Evolutionary conservation across 2,329 filamentous ascomycete genomes (phyloP).

Genomic region (Alternaria infectoria): DNA sequence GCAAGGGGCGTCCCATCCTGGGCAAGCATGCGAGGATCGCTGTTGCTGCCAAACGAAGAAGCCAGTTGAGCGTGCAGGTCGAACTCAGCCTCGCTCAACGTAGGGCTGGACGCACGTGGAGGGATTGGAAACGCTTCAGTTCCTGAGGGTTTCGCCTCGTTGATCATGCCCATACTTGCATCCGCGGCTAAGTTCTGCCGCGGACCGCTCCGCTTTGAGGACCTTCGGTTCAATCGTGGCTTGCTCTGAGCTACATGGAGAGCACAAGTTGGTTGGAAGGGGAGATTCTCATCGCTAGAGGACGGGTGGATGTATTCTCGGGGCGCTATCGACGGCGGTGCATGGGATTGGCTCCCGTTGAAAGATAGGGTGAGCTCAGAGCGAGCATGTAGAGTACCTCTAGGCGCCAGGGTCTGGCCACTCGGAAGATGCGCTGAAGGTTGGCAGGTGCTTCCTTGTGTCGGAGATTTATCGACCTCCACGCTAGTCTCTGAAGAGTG

Average conservation of each 20-base stretch:
- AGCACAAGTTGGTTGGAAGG: slow-evolving; percentile 38
- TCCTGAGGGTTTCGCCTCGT: slow-evolving; percentile 28
- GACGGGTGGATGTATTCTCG: slow-evolving; percentile 35
- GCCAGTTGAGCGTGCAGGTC: slow-evolving; percentile 45
- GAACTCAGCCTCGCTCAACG: slow-evolving; percentile 54
- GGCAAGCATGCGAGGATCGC: slow-evolving; percentile 48
- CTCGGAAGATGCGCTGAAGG: slow-evolving; percentile 24
- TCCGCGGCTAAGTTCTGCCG: slow-evolving; percentile 21
- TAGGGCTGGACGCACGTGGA: slow-evolving; percentile 47
- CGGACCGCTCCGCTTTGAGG: slow-evolving; percentile 24
- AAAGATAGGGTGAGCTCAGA: slow-evolving; percentile 5
- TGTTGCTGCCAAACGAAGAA: slow-evolving; percentile 44
- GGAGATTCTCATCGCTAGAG: slow-evolving; percentile 23
- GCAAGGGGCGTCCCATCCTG: slow-evolving; percentile 27
- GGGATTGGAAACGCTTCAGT: slow-evolving; percentile 22
- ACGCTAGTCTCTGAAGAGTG: slow-evolving; percentile 50
- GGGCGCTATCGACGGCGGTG: slow-evolving; percentile 25
- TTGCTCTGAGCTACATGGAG: slow-evolving; percentile 18
- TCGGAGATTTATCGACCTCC: slow-evolving; percentile 36
- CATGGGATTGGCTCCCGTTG: slow-evolving; percentile 18
- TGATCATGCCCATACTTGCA: slow-evolving; percentile 28
- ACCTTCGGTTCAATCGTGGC: slow-evolving; percentile 26
- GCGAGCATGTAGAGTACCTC: slow-evolving; percentile 33
- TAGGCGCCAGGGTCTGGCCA: slow-evolving; percentile 25
- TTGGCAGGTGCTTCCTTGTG: slow-evolving; percentile 18